Percentiles rank a stretch among this genome's conserved stretches.
Evolutionary conservation across 495 filamentous ascomycete species (phyloP).

Genomic region (Pyronema domesticum): DNA sequence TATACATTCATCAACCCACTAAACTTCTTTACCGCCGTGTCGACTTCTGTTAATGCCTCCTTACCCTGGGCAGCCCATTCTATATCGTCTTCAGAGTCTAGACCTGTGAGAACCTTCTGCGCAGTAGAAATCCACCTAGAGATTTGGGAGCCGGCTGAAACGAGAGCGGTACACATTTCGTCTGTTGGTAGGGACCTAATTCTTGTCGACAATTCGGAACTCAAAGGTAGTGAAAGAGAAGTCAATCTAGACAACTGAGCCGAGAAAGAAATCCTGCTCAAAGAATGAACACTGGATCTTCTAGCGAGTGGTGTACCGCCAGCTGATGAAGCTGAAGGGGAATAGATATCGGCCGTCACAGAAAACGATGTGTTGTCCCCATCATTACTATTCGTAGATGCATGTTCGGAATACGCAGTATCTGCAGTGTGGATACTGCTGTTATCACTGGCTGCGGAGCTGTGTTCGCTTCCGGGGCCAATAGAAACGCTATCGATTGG

Average conservation of each 20-base stretch:
- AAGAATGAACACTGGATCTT: constrained; percentile 69
- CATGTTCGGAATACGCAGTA: no score
- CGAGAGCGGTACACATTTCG: constrained; percentile 56
- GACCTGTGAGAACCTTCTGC: constrained; percentile 59
- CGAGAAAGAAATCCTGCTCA: constrained; percentile 75
- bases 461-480: no score
- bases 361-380: no score
- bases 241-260: constrained; percentile 79
- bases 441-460: no score
- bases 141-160: constrained; percentile 74
- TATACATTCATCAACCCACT: constrained; percentile 79
- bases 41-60: constrained; percentile 66
- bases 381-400: no score
- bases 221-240: constrained; percentile 65
- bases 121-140: constrained; percentile 82
- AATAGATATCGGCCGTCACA: no score
- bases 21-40: constrained; percentile 68
- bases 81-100: constrained; percentile 89
- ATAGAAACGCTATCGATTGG: no score
- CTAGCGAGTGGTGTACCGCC: constrained; percentile 14
- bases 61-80: constrained; percentile 91
- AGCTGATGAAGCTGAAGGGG: no score
- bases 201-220: constrained; percentile 57
- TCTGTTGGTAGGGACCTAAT: constrained; percentile 67
- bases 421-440: no score